Evolutionary conservation across 495 filamentous ascomycete genomes (phyloP).

Genomic region (Hypoxylon fuscum): DNA sequence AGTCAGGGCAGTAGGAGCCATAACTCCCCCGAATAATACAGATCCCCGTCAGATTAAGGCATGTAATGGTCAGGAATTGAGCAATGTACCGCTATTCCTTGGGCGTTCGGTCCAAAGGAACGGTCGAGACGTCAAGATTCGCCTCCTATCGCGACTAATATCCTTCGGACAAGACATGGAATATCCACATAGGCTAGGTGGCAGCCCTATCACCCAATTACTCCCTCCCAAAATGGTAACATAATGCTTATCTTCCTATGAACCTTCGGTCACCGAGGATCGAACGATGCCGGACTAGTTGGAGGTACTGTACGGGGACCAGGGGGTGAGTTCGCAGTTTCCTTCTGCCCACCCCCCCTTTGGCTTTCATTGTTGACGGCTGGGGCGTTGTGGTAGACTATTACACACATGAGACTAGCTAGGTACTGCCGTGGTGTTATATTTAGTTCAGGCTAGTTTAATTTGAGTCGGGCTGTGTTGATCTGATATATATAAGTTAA

Average conservation of each 20-base stretch:
- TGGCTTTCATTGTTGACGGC: constrained; percentile 18
- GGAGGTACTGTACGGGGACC: constrained; percentile 28
- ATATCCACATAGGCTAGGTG: constrained; percentile 37
- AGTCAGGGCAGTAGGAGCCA: constrained; percentile 17
- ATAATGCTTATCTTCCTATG: constrained; percentile 50
- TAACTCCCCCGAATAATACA: constrained; percentile 17
- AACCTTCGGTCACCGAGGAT: constrained; percentile 55
- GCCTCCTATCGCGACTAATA: constrained; percentile 13
- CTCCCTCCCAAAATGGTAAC: constrained; percentile 47
- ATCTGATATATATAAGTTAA: constrained; percentile 46
- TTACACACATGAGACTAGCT: constrained; percentile 38
- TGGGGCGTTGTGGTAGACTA: constrained; percentile 27
- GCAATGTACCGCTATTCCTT: constrained; percentile 4
- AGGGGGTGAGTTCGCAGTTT: constrained; percentile 34
- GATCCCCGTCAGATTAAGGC: constrained; percentile 18
- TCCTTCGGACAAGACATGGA: constrained; percentile 39
- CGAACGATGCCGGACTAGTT: constrained; percentile 41
- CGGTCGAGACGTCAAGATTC: constrained; percentile 25
- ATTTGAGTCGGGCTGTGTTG: constrained; percentile 27
- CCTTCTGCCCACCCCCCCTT: constrained; percentile 29
- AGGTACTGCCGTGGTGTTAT: constrained; percentile 34
- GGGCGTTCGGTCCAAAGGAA: constrained; percentile 21
- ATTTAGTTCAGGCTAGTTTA: constrained; percentile 38
- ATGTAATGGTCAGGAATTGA: constrained; percentile 11
- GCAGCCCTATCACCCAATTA: constrained; percentile 47